Conservation (phyloP, 305 asterid species). For the Ilex paraguariensis region DNA sequence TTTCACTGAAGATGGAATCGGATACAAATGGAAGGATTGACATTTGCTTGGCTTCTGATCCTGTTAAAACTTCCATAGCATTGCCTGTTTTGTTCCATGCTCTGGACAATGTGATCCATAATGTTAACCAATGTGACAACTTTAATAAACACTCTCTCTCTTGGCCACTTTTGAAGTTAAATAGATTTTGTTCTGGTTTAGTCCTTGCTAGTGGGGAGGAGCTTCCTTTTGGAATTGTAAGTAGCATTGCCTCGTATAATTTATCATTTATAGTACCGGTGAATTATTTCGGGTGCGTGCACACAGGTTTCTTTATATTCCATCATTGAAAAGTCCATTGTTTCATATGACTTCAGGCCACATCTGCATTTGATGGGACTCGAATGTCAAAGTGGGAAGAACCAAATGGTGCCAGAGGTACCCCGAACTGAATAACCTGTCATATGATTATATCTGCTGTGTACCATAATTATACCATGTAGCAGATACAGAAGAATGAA, state of each 20-base stretch:
- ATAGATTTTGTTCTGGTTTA: conserved; percentile 75
- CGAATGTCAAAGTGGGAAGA: conserved; percentile 99
- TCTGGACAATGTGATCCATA: conserved; percentile 67
- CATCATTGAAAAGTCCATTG: no score
- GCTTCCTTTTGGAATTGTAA: conserved; percentile 95
- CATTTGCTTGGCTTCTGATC: conserved; percentile 65
- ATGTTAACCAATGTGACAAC: conserved; percentile 35
- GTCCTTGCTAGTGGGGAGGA: conserved; percentile 97
- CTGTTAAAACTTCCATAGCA: conserved; percentile 71
- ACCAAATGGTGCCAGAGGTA: conserved; percentile 96
- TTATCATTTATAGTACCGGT: no score
- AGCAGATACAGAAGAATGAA: no score
- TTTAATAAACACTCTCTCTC: conserved; percentile 48
- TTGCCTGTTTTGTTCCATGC: conserved; percentile 90
- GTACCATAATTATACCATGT: no score
- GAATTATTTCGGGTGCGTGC: no score
- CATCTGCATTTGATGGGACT: conserved; percentile 96
- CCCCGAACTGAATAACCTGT: conserved; percentile 9
- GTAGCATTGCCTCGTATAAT: no score
- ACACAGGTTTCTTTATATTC: no score
- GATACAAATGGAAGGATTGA: conserved; percentile 40
- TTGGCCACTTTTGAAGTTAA: conserved; percentile 88
- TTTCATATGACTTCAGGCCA: conserved; percentile 64
- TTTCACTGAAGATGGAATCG: conserved; percentile 54
- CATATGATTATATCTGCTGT: no score